Conservation (phyloP, 768 basidiomycete species). For the Pulveroboletus ravenelii region DNA sequence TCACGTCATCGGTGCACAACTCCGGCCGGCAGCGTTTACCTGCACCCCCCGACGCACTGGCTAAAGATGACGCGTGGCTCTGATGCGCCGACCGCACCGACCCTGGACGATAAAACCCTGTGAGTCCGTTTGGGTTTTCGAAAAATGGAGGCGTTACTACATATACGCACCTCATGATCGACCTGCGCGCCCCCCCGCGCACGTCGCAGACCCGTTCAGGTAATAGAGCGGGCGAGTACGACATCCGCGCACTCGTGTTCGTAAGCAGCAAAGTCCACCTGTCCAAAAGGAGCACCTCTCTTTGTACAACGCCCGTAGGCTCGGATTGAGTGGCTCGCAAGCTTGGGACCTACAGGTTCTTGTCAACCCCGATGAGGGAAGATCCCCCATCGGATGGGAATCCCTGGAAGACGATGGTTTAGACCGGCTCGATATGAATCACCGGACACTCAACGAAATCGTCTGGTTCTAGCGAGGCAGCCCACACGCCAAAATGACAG, state of each 20-base stretch:
- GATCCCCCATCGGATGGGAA: conserved; percentile 1
- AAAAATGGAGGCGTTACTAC: conserved; percentile 19
- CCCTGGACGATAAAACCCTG: neutral
- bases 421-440: neutral
- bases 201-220: neutral
- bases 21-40: no score
- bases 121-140: neutral
- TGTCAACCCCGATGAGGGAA: neutral
- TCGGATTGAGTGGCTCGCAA: neutral
- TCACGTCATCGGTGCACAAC: neutral
- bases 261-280: neutral
- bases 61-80: conserved; percentile 1
- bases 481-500: neutral
- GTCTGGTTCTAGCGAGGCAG: neutral
- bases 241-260: neutral
- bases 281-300: neutral
- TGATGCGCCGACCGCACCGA: neutral
- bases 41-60: no score
- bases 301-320: neutral
- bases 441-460: neutral
- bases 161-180: conserved; percentile 22
- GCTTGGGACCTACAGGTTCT: neutral
- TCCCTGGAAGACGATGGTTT: neutral
- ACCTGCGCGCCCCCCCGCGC: conserved; percentile 3
- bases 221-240: neutral